Base-by-base conservation (phyloP, 2,329 filamentous ascomycete species). In the Phialophora chinensis region DNA sequence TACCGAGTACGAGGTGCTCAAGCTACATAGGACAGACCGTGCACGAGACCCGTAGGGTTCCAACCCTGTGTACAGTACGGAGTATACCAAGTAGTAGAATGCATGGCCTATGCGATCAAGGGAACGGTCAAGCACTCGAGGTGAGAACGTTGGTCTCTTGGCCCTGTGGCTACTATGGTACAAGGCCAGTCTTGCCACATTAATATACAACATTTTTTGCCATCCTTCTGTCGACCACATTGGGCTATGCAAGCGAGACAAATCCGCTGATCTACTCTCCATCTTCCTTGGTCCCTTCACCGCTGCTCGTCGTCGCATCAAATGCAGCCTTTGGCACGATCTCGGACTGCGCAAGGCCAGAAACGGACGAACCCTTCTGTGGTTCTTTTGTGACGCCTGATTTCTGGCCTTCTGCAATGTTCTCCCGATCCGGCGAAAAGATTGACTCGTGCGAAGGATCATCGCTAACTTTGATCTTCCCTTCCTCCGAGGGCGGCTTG, bases 271-370 rank as follows among this genome's bases (percentile, higher is more conserved):
- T 12, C 14, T 29, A 2, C 23, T 52, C 25, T 29, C 20, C 49
- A 6, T n/a, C n/a, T n/a, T n/a, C n/a, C n/a, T n/a, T n/a, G n/a
- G n/a, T n/a, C n/a, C n/a, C n/a, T n/a, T n/a, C n/a, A n/a, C 12
- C 20, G n/a, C 23, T 42, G 23, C 33, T 23, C n/a, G 14, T 29
- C 11, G 54, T 58, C 12, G 61, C 66, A 33, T 68, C 62, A 50
- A 65, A 62, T 33, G 66, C 62, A n/a, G 62, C 66, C 44, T 53
- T 57, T 3, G 66, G 66, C 31, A 68, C 31, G 27, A 65, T 52
- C 33, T 49, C 50, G 12, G 60, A 23, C 42, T 63, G 55, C 27
- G 59, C 35, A 63, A 20, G 60, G 29, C 17, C n/a, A 7, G 35
- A 58, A 11, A 33, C 52, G 49, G 31, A 49, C 12, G 59, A 52